Evolutionary conservation across 305 asterid genomes (phyloP).

Genomic region (Petunia hybrid): DNA sequence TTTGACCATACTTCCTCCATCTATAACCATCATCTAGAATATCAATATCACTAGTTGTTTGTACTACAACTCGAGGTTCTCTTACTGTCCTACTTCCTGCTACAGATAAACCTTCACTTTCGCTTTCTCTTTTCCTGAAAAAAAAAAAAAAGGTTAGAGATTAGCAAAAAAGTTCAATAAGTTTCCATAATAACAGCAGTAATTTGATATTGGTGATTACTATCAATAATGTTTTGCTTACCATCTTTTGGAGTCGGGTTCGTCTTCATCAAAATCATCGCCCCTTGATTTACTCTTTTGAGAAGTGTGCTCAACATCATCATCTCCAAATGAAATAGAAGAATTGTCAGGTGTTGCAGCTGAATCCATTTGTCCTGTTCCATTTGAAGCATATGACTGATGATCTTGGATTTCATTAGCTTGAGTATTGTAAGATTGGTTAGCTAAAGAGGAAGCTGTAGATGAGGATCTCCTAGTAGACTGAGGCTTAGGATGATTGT

Average conservation of each 20-base stretch:
- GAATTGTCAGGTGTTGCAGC: slow-evolving; percentile 73
- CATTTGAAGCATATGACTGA: slow-evolving; percentile 56
- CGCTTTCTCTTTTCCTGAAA: slow-evolving; percentile 69
- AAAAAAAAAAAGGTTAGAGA: slow-evolving; percentile 25
- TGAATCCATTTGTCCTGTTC: slow-evolving; percentile 55
- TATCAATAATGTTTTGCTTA: slow-evolving; percentile 31
- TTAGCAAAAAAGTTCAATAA: neutral
- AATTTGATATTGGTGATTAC: neutral
- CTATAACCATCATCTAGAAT: slow-evolving; percentile 87
- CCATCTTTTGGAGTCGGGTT: slow-evolving; percentile 79
- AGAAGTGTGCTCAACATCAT: slow-evolving; percentile 64
- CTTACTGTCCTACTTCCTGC: slow-evolving; percentile 67
- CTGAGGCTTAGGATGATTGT: slow-evolving; percentile 81
- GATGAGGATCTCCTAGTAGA: slow-evolving; percentile 68
- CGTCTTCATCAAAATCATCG: slow-evolving; percentile 67
- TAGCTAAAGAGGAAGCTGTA: slow-evolving; percentile 49
- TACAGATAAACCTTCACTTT: slow-evolving; percentile 62
- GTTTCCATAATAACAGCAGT: neutral
- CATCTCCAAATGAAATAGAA: slow-evolving; percentile 71
- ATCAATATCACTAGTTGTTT: slow-evolving; percentile 84
- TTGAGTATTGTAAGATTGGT: slow-evolving; percentile 47
- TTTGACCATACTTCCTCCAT: slow-evolving; percentile 96
- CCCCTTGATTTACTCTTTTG: slow-evolving; percentile 54
- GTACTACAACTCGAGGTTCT: slow-evolving; percentile 91
- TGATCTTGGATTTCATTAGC: slow-evolving; percentile 53